Conservation (phyloP, 257 asterid genomes). For the Solanum bulbocastanum region DNA sequence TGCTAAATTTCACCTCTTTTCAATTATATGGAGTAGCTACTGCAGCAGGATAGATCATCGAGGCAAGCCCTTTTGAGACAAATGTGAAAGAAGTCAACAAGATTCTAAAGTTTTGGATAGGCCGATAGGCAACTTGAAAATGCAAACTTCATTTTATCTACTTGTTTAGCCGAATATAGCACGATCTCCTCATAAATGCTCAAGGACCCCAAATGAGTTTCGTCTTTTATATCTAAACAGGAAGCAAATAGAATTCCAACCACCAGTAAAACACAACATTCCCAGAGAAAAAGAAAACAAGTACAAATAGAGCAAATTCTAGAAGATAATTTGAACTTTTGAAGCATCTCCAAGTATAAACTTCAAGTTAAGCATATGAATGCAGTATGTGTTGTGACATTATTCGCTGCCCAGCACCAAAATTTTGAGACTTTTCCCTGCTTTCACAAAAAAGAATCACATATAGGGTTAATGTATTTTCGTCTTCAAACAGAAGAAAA, state of each 20-base stretch:
- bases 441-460: conserved; percentile 52
- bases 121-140: not conserved
- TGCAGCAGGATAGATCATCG: not conserved
- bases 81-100: not conserved
- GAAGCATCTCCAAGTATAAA: conserved; percentile 3
- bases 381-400: not conserved
- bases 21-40: not conserved
- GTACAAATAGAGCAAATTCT: not conserved
- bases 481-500: conserved; percentile 78
- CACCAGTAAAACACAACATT: not conserved
- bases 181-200: not conserved
- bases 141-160: not conserved
- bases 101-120: not conserved
- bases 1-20: not conserved
- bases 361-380: not conserved
- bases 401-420: conserved; percentile 3
- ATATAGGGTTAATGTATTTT: conserved; percentile 64
- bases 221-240: not conserved
- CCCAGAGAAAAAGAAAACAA: not conserved
- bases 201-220: not conserved
- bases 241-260: not conserved
- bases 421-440: conserved; percentile 41
- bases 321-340: not conserved
- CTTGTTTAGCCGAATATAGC: not conserved
- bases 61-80: not conserved